Evolutionary conservation across 2,329 filamentous ascomycete genomes (phyloP), one percentile per base, ranked within the genome.

Genomic region (Paracorniculantispora psalliotae): DNA sequence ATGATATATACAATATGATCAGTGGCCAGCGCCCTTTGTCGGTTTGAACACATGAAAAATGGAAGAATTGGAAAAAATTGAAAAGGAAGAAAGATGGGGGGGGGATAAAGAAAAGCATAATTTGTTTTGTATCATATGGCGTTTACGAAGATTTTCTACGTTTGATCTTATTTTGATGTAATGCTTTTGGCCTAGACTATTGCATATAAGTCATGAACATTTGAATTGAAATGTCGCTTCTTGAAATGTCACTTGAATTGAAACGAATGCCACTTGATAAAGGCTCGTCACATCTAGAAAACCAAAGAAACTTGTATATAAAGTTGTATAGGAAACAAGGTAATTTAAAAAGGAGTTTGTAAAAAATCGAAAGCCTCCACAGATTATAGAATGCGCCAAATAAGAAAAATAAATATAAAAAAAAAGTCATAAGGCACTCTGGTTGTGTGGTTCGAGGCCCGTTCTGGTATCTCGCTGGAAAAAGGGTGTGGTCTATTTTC

Each of bases 381-480:
- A 57, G 53, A 52, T 44, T 52, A 61, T 50, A 58, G 39, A 52
- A 56, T 51, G 47, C 52, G 53, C 54, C 52, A 52, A 37, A 52
- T 26, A 55, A 56, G 44, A 41, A 25, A 47, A 49, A 50, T 28
- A 35, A 25, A 51, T n/a, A n/a, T n/a, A 51, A 33, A 57, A 50
- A 17, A 50, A 56, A 56, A 35, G 52, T 50, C 47, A 57, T 57
- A 52, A 52, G 48, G 56, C 56, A 46, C 56, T 58, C 56, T 19
- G 56, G 23, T 49, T 26, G 49, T 3, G 48, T 13, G 37, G 39
- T 52, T n/a, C 39, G 56, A 58, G 56, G 56, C 47, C 47, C 48
- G 7, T 43, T 58, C 48, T 58, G 56, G 56, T 58, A 58, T 58
- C 56, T 59, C 50, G 57, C 57, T 55, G 57, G 50, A 50, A 59